Conservation (phyloP, 75 land plant species). For the Azolla pinnata region DNA sequence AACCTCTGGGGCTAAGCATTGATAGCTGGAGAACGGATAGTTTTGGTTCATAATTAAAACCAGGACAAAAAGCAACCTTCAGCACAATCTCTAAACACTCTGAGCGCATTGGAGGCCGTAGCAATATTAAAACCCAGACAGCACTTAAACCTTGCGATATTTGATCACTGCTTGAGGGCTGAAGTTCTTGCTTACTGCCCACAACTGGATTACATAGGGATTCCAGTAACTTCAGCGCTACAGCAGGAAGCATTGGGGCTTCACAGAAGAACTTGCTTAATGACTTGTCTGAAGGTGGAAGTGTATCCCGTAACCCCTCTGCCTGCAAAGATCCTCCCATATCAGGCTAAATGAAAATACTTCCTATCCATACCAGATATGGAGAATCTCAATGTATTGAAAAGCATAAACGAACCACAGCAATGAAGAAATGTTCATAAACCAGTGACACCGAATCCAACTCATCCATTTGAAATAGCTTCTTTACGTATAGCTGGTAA, state of each 20-base stretch:
- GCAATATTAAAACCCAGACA: conserved; percentile 80
- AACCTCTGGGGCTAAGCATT: too few species aligned
- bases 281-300: conserved; percentile 87
- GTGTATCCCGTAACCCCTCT: conserved; percentile 63
- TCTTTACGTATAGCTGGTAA: conserved; percentile 61
- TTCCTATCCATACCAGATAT: too few species aligned
- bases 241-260: conserved; percentile 62
- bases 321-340: conserved; percentile 36
- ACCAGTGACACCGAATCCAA: conserved; percentile 43
- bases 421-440: conserved; percentile 72
- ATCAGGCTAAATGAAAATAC: not conserved
- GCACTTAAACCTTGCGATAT: conserved; percentile 86
- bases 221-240: conserved; percentile 55
- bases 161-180: conserved; percentile 72
- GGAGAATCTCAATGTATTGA: not conserved
- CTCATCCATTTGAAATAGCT: conserved; percentile 48
- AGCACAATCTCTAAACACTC: conserved; percentile 73
- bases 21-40: too few species aligned
- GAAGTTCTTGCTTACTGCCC: too few species aligned
- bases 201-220: conserved; percentile 61
- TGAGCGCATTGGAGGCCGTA: conserved; percentile 71
- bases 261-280: conserved; percentile 71
- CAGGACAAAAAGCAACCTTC: conserved; percentile 36
- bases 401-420: conserved; percentile 43
- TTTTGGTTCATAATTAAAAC: too few species aligned